Conservation (phyloP, 352 stramenopile genomes). For the Pythium insidiosum region DNA sequence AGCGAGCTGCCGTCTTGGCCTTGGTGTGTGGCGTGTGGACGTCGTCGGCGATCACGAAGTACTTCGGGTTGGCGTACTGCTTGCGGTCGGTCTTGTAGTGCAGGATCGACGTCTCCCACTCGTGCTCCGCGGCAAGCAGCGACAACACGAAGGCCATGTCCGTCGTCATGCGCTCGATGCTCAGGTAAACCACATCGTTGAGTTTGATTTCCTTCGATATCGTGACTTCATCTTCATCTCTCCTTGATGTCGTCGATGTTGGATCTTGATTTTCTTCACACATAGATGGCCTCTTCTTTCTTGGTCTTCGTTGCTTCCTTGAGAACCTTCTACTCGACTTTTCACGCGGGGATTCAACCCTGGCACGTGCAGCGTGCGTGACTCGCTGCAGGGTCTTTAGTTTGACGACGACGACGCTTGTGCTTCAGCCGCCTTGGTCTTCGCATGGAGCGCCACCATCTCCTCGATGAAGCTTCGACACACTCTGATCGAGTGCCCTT, state of each 20-base stretch:
- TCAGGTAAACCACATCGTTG: no score
- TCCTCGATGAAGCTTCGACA: conserved; percentile 4
- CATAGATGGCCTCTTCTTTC: background rate
- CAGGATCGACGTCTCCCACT: no score
- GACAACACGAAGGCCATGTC: no score
- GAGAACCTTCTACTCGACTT: background rate
- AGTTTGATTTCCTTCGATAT: no score
- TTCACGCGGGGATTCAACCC: background rate
- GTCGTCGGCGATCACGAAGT: no score
- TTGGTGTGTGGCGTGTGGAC: no score
- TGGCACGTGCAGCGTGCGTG: conserved; percentile 1
- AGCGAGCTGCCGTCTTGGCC: no score
- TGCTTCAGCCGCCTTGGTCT: background rate
- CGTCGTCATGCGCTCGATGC: no score
- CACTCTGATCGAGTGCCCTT: background rate
- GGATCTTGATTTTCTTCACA: background rate
- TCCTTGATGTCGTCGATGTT: background rate
- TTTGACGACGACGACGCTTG: background rate
- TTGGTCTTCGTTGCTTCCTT: background rate
- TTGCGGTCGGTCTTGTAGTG: no score
- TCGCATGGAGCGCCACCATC: background rate
- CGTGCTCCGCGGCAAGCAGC: no score
- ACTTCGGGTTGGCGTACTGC: no score
- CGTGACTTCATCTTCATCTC: background rate
- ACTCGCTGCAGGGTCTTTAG: background rate